Percentiles rank a stretch among this genome's conserved stretches.
phyloP scores from a whole-genome alignment of 176 grass and related monocot genomes.

The Urochloa ruziziensis region DNA sequence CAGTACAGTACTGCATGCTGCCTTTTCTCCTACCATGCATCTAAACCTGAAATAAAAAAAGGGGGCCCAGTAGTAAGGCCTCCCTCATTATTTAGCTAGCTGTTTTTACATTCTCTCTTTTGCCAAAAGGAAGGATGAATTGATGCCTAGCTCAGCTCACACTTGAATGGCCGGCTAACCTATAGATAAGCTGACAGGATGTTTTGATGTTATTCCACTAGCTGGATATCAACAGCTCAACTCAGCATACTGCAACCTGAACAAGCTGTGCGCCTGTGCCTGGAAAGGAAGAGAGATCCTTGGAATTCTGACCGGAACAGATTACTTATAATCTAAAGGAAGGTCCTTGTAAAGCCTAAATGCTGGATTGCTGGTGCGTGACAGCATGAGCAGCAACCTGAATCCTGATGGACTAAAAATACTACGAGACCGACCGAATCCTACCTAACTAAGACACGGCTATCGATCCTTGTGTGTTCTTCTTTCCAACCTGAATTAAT shows the following conservation, averaged over 20 bases:
- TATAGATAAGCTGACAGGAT: background rate
- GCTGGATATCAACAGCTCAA: background rate
- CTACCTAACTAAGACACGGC: background rate
- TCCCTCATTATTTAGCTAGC: background rate
- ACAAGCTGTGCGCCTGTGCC: background rate
- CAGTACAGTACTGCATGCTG: background rate
- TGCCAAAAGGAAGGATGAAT: background rate
- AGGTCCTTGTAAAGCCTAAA: too few relatives aligned
- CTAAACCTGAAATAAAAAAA: background rate
- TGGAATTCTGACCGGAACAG: background rate
- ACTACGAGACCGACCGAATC: too few relatives aligned
- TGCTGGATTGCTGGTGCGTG: constrained; percentile 5
- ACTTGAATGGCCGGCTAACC: too few relatives aligned
- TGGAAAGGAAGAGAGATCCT: background rate
- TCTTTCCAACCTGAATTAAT: constrained; percentile 6
- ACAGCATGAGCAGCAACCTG: background rate
- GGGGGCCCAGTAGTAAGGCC: too few relatives aligned
- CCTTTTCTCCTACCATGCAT: background rate
- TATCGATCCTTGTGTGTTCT: background rate
- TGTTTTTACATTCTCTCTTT: background rate
- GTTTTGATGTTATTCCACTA: background rate
- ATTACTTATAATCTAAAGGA: too few relatives aligned
- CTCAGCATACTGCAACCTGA: background rate
- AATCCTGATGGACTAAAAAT: too few relatives aligned
- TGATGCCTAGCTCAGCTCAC: too few relatives aligned